Evolutionary conservation across 2,329 filamentous ascomycete species (phyloP).

Genomic region (Westerdykella sp.): DNA sequence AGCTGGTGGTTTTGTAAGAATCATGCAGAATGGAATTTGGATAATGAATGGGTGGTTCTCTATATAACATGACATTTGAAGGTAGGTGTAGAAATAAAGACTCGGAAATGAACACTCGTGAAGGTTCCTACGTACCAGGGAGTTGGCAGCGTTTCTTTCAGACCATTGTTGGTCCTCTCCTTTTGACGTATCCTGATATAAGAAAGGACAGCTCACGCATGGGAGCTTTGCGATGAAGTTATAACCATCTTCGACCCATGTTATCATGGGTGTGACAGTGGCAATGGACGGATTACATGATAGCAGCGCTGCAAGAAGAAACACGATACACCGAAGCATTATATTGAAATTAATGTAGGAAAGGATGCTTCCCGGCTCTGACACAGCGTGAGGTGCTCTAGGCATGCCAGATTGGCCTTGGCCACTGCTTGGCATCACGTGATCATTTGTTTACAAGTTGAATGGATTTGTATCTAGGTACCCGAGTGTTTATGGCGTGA

Average conservation of each 20-base stretch:
- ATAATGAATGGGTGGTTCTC: not conserved
- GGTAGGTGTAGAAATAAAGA: no score
- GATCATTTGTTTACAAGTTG: not conserved
- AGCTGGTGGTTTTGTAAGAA: conserved; percentile 10
- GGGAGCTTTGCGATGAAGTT: conserved; percentile 29
- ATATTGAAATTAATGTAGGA: conserved; percentile 5
- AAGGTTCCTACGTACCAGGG: conserved; percentile 12
- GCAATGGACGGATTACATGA: conserved; percentile 6
- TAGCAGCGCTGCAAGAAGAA: conserved; percentile 3
- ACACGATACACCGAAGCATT: conserved; percentile 9
- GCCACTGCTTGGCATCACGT: not conserved
- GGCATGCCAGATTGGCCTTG: not conserved
- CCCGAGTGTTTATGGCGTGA: not conserved
- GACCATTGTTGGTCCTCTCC: conserved; percentile 21
- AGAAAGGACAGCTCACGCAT: conserved; percentile 28
- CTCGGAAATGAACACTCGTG: not conserved
- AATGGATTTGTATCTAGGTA: no score
- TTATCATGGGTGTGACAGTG: conserved; percentile 26
- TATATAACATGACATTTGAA: not conserved
- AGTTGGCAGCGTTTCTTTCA: conserved; percentile 21
- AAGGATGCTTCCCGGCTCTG: not conserved
- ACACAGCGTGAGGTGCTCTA: conserved; percentile 3
- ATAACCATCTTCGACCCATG: conserved; percentile 25
- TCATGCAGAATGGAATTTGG: not conserved
- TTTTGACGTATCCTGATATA: conserved; percentile 25